phyloP scores from a whole-genome alignment of 2,329 filamentous ascomycete species.

The Talaromyces sp. region DNA sequence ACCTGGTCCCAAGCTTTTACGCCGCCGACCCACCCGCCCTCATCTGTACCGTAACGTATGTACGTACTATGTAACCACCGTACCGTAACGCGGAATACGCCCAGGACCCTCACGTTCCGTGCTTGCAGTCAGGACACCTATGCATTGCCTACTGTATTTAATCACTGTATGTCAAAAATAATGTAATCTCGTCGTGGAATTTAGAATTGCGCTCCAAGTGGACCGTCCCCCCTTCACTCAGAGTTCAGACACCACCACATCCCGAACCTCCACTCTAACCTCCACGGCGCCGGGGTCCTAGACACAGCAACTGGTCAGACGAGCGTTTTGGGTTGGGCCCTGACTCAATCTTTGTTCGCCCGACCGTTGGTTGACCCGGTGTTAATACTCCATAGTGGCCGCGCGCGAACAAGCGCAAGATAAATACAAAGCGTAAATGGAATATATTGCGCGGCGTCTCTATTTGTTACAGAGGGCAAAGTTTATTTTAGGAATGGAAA shows the following conservation, averaged over 20 bases:
- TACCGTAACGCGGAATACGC: background rate
- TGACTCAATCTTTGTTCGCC: background rate
- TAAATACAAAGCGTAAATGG: too few relatives aligned
- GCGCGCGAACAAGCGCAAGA: too few relatives aligned
- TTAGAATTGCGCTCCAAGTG: background rate
- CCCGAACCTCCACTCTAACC: background rate
- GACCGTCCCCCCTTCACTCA: constrained; percentile 3
- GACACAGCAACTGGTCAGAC: background rate
- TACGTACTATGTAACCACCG: too few relatives aligned
- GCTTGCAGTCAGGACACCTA: background rate
- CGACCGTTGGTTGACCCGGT: background rate
- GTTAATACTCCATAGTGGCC: too few relatives aligned
- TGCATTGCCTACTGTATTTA: too few relatives aligned
- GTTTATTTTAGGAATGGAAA: too few relatives aligned
- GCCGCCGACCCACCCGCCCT: background rate
- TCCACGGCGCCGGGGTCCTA: background rate
- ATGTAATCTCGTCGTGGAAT: background rate
- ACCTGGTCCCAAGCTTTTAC: background rate
- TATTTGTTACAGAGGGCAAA: too few relatives aligned
- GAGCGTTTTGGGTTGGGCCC: background rate
- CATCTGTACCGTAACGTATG: background rate
- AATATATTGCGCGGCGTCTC: too few relatives aligned
- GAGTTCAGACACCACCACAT: background rate
- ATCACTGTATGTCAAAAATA: too few relatives aligned
- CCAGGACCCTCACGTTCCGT: background rate